Percentiles rank a stretch among this genome's conserved stretches.
Evolutionary conservation across 1,139 yeast species (phyloP).

Genomic region (Pneumocystis jirovecii): DNA sequence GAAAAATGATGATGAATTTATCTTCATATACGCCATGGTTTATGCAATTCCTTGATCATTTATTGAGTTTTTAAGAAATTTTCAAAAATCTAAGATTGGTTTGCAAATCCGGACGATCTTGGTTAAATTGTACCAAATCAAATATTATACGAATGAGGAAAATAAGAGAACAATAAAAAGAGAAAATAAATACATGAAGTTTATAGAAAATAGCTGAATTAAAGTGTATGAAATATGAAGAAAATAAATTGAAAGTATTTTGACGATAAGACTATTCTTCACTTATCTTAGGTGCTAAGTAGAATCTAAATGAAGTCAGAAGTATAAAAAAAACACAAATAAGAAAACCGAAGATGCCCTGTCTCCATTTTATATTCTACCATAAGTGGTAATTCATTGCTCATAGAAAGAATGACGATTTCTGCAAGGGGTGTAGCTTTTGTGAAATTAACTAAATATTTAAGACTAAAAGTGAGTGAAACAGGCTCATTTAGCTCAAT

Average conservation of each 20-base stretch:
- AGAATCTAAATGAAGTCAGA: conserved; percentile 40
- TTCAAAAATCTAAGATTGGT: neutral
- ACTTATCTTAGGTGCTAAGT: conserved; percentile 93
- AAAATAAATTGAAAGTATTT: neutral
- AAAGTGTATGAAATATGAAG: neutral
- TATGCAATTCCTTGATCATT: neutral
- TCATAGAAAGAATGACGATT: conserved; percentile 67
- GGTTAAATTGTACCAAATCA: neutral
- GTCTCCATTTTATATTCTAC: conserved; percentile 86
- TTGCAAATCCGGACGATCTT: neutral
- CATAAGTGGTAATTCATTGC: conserved; percentile 85
- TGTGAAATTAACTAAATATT: conserved; percentile 78
- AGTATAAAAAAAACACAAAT: neutral
- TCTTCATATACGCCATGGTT: neutral
- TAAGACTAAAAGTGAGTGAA: conserved; percentile 76
- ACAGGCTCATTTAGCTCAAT: conserved; percentile 80
- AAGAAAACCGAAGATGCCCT: conserved; percentile 45
- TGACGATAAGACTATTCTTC: conserved; percentile 36
- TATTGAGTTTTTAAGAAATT: neutral
- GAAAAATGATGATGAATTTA: neutral
- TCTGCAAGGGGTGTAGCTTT: conserved; percentile 73
- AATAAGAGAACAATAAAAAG: neutral
- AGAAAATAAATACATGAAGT: neutral
- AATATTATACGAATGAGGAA: neutral
- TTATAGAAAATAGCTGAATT: neutral